Percentiles rank a stretch among this genome's conserved stretches.
Evolutionary conservation across 768 basidiomycete species (phyloP).

Genomic region (Jaapia argillacea): DNA sequence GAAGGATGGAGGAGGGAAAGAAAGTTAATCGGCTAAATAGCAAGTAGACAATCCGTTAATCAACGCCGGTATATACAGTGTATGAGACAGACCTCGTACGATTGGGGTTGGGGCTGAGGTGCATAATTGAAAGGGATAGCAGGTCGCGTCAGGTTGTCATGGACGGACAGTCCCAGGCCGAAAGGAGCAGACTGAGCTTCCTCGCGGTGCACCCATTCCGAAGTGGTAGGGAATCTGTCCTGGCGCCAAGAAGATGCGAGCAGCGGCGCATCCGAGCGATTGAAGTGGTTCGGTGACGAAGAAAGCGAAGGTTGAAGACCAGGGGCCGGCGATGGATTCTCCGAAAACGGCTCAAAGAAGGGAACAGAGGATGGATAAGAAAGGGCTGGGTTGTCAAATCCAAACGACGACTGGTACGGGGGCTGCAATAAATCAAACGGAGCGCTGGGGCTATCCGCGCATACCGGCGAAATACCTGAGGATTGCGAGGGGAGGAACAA

Average conservation of each 20-base stretch:
- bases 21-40: slow-evolving; percentile 75
- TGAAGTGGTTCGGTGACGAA: no score
- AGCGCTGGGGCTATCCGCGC: background rate
- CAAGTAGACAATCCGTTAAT: background rate
- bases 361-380: slow-evolving; percentile 33
- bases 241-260: no score
- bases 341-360: slow-evolving; percentile 46
- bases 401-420: background rate
- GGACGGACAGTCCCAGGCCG: background rate
- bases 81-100: background rate
- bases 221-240: background rate
- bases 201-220: background rate
- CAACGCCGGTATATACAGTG: background rate
- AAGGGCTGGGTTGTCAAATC: slow-evolving; percentile 13
- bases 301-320: slow-evolving; percentile 23
- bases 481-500: background rate
- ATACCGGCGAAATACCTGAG: background rate
- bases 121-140: background rate
- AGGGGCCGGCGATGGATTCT: slow-evolving; percentile 28
- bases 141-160: background rate
- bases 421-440: background rate
- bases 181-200: background rate
- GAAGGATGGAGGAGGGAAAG: slow-evolving; percentile 78
- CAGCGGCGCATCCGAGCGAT: slow-evolving; percentile 1
- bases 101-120: no score